Conservation (phyloP, 1,284 basidiomycete species). For the Trametes polyzona region DNA sequence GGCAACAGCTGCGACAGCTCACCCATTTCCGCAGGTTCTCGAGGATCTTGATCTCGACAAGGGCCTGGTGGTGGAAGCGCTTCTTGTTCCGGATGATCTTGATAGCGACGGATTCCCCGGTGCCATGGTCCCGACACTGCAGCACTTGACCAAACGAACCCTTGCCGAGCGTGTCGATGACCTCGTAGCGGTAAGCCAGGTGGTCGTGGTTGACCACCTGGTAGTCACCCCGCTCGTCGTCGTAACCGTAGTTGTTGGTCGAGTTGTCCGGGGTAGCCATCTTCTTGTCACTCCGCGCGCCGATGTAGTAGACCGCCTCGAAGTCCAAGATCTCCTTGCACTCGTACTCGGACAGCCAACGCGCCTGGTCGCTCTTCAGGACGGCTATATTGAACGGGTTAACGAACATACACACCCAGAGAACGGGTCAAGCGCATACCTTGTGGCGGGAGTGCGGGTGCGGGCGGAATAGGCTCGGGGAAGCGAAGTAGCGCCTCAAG, state of each 20-base stretch:
- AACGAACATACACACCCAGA: slow-evolving; percentile 13
- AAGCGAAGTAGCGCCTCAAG: slow-evolving; percentile 90
- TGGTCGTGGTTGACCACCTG: slow-evolving; percentile 91
- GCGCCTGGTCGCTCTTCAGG: slow-evolving; percentile 62
- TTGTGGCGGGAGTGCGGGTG: slow-evolving; percentile 68
- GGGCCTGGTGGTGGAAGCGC: slow-evolving; percentile 96
- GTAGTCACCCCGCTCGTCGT: slow-evolving; percentile 99
- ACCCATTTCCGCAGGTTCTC: slow-evolving; percentile 98
- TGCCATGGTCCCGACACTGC: slow-evolving; percentile 94
- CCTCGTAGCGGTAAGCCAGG: slow-evolving; percentile 94
- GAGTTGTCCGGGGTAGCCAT: slow-evolving; percentile 71
- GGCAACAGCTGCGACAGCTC: slow-evolving; percentile 34
- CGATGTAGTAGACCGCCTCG: slow-evolving; percentile 84
- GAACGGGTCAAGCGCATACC: slow-evolving; percentile 52
- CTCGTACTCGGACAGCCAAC: slow-evolving; percentile 84
- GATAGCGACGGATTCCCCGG: slow-evolving; percentile 96
- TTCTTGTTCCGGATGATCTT: slow-evolving; percentile 99
- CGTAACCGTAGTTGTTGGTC: slow-evolving; percentile 94
- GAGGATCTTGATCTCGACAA: slow-evolving; percentile 98
- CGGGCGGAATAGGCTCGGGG: slow-evolving; percentile 86
- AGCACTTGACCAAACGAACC: slow-evolving; percentile 99
- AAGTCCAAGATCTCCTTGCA: slow-evolving; percentile 92
- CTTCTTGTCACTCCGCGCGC: slow-evolving; percentile 83
- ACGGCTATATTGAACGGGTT: slow-evolving; percentile 49
- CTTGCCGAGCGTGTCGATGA: slow-evolving; percentile 92